Conservation (phyloP, 164 flowering plant species). For the Houttuynia cordata region DNA sequence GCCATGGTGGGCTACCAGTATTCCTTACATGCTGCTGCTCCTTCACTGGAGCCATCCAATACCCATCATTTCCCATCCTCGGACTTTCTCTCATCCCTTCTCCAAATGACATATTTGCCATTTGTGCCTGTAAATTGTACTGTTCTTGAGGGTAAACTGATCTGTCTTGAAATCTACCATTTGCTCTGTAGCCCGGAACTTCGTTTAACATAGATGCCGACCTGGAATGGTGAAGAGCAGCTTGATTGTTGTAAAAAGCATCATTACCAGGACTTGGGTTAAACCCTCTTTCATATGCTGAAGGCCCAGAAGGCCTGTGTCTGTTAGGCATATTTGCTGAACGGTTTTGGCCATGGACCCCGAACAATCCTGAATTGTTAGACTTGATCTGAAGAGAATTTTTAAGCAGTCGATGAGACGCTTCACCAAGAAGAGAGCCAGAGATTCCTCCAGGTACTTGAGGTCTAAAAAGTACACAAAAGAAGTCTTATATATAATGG, state of each 20-base stretch:
- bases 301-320: conserved; percentile 60
- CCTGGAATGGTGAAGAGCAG: conserved; percentile 21
- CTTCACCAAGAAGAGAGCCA: conserved; percentile 77
- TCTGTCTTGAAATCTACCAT: conserved; percentile 29
- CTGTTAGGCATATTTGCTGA: conserved; percentile 24
- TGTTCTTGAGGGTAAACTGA: conserved; percentile 17
- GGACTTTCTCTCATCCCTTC: conserved; percentile 18
- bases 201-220: conserved; percentile 23
- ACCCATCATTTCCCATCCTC: conserved; percentile 20
- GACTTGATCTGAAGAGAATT: conserved; percentile 51
- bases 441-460: conserved; percentile 67
- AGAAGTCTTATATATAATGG: not conserved
- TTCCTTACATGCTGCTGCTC: conserved; percentile 18
- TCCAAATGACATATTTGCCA: conserved; percentile 43
- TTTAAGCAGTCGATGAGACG: conserved; percentile 82
- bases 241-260: conserved; percentile 22
- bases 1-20: conserved; percentile 37
- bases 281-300: conserved; percentile 46
- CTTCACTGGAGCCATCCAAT: not conserved
- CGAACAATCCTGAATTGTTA: conserved; percentile 18
- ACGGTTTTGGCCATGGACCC: conserved; percentile 16
- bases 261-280: conserved; percentile 21
- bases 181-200: conserved; percentile 22
- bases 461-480: conserved; percentile 35
- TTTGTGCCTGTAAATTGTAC: conserved; percentile 23